phyloP scores from a whole-genome alignment of 306 rosid genomes.

The Lablab purpureus region DNA sequence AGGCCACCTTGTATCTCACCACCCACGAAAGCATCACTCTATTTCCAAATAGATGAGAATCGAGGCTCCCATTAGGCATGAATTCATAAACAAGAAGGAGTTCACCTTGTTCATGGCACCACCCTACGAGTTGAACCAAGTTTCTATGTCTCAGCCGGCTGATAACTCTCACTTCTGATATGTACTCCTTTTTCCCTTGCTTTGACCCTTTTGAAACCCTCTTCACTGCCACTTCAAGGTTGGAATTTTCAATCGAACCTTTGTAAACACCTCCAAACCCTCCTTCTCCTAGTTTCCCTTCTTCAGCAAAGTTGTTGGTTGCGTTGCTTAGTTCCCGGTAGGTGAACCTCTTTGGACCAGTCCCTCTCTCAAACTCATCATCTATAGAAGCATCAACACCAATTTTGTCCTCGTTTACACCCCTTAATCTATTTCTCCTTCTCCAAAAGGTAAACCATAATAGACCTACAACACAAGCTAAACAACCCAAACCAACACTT shows the following conservation, averaged over 20 bases:
- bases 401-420: neutral
- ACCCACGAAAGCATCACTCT: constrained; percentile 57
- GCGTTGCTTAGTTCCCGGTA: constrained; percentile 59
- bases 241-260: constrained; percentile 55
- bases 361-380: constrained; percentile 70
- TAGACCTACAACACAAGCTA: constrained; percentile 52
- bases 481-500: constrained; percentile 48
- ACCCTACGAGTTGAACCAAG: constrained; percentile 78
- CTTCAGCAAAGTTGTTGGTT: constrained; percentile 56
- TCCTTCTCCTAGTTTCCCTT: constrained; percentile 79
- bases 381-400: constrained; percentile 59
- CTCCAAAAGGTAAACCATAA: constrained; percentile 59
- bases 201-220: constrained; percentile 76
- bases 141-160: constrained; percentile 77
- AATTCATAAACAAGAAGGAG: constrained; percentile 75
- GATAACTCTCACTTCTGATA: constrained; percentile 74
- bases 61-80: constrained; percentile 86
- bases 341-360: constrained; percentile 70
- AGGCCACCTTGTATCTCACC: constrained; percentile 64
- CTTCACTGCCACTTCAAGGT: constrained; percentile 67
- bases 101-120: constrained; percentile 81
- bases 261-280: constrained; percentile 81
- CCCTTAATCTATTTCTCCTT: constrained; percentile 24
- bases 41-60: constrained; percentile 67
- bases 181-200: constrained; percentile 77